Evolutionary conservation across 1,284 basidiomycete species (phyloP), one percentile per base, ranked within the genome.

Genomic region (Dichomitus squalens): DNA sequence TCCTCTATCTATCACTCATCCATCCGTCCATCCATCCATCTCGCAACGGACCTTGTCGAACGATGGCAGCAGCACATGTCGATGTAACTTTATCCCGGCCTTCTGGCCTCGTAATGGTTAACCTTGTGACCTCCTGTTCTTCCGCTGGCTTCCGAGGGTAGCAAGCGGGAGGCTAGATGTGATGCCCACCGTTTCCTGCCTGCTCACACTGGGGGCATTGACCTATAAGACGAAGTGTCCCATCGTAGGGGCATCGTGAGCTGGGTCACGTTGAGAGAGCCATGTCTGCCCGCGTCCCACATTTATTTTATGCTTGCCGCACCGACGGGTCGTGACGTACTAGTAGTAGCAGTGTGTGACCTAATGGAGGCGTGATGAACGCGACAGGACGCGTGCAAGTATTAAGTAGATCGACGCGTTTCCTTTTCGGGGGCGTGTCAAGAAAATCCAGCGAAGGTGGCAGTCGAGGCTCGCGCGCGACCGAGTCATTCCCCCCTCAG

Each of bases 21-120:
- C 35, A 18, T 23, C 48, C 5, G 23, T 52, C 39, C 36, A 44
- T 39, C 49, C 50, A 53, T 51, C 50, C 55, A 34, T 41, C 48
- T 44, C 49, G 54, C 38, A 18, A 43, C 20, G 55, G 55, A 57
- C 55, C 18, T 43, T 58, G 48, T 53, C 51, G 58, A 41, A 59
- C 51, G 49, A 23, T 48, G 52, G 47, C 20, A 53, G 46, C 52
- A 49, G 46, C 31, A 34, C 40, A 31, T 49, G 55, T 56, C 58
- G 44, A 25, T 47, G 61, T 60, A 63, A 36, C 50, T 18, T 29
- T 60, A 60, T 41, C 39, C n/a, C 41, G 38, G 52, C 52, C 55
- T 38, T 38, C 8, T 6, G 23, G 54, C 52, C 49, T 44, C 18
- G 27, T 62, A 62, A 62, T 62, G 21, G 20, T 31, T 23, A n/a